These are phyloP conservation scores for Penicillium steckii DNA, from an alignment of 495 filamentous ascomycete species.

Conservation along the genomic window DNA sequence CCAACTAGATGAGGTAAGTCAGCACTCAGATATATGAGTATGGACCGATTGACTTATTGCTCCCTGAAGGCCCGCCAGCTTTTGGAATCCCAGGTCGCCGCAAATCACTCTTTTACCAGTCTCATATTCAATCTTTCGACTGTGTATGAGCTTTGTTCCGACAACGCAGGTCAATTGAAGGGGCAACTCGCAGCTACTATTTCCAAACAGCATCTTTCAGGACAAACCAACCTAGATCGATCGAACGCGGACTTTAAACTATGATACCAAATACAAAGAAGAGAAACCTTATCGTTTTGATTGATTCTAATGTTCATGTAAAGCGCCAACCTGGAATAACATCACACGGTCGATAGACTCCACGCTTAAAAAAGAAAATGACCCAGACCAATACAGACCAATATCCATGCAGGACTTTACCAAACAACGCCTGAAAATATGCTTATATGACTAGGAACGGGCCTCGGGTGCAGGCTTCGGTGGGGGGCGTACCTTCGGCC, in stretches of 20 bases:
- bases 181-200: slow-evolving; percentile 65
- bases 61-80: slow-evolving; percentile 50
- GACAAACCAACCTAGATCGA: slow-evolving; percentile 64
- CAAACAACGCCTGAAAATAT: slow-evolving; percentile 13
- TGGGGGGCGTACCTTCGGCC: slow-evolving; percentile 39
- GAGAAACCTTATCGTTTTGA: slow-evolving; percentile 9
- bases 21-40: neutral
- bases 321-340: slow-evolving; percentile 11
- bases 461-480: slow-evolving; percentile 17
- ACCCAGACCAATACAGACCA: slow-evolving; percentile 9
- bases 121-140: slow-evolving; percentile 88
- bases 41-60: slow-evolving; percentile 7
- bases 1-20: slow-evolving; percentile 65
- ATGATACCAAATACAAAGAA: slow-evolving; percentile 35
- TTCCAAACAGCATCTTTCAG: slow-evolving; percentile 47
- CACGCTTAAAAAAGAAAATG: slow-evolving; percentile 14
- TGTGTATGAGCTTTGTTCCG: slow-evolving; percentile 87
- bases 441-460: slow-evolving; percentile 7
- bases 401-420: neutral
- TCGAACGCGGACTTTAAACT: slow-evolving; percentile 76
- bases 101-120: slow-evolving; percentile 64
- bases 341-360: slow-evolving; percentile 7
- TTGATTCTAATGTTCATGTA: slow-evolving; percentile 15
- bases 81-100: slow-evolving; percentile 62
- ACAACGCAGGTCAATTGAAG: slow-evolving; percentile 69